Conservation (phyloP, 1,284 basidiomycete species). For the Fistulina hepatica region DNA sequence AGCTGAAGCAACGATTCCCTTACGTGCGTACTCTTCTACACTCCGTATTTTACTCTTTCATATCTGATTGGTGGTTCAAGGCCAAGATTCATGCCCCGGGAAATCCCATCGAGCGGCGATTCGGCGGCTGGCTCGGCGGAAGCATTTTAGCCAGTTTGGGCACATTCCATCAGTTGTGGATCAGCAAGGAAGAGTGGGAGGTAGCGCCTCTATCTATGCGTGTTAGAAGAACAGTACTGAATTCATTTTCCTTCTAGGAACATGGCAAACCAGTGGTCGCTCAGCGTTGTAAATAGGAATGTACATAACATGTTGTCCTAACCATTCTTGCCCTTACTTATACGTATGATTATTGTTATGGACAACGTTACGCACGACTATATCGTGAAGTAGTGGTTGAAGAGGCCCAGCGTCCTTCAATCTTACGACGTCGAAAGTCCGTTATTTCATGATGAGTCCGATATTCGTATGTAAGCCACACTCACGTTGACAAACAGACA, state of each 20-base stretch:
- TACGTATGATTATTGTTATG: slow-evolving; percentile 3
- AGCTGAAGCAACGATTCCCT: slow-evolving; percentile 69
- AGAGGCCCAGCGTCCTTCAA: too few species aligned
- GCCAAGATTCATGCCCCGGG: slow-evolving; percentile 85
- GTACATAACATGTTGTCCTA: slow-evolving; percentile 2
- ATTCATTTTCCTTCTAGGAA: too few species aligned
- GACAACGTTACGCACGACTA: too few species aligned
- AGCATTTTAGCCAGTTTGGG: slow-evolving; percentile 88
- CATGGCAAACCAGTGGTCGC: too few species aligned
- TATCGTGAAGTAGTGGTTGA: too few species aligned
- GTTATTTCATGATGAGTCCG: too few species aligned
- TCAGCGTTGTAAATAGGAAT: not conserved
- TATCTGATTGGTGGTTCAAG: slow-evolving; percentile 22
- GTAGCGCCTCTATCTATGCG: too few species aligned
- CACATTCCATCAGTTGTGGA: slow-evolving; percentile 95
- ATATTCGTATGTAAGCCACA: too few species aligned
- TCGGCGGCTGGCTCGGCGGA: slow-evolving; percentile 88
- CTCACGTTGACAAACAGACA: too few species aligned
- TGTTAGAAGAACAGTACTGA: too few species aligned
- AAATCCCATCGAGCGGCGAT: slow-evolving; percentile 79
- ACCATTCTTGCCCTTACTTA: too few species aligned
- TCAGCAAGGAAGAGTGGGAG: slow-evolving; percentile 86
- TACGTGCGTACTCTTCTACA: slow-evolving; percentile 44
- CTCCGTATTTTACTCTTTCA: slow-evolving; percentile 6
- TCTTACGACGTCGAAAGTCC: too few species aligned